Percentiles rank a stretch among this genome's conserved stretches.
Conservation (phyloP, 1,284 basidiomycete species). For the Anthracocystis walkeri region DNA sequence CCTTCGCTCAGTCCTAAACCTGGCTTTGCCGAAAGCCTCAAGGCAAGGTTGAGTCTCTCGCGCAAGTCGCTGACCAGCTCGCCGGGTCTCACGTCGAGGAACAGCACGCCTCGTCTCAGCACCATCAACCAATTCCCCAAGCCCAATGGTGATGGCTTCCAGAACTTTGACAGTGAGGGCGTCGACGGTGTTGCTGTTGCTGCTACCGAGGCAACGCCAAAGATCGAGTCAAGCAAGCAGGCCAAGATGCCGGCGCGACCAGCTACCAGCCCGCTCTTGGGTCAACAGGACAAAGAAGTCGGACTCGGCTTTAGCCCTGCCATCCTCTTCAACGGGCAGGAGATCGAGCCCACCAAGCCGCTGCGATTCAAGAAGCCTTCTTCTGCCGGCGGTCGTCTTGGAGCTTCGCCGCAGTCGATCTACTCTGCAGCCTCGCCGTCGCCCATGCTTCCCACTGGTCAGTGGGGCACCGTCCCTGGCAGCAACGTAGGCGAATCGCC, state of each 20-base stretch:
- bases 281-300: constrained; percentile 10
- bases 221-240: constrained; percentile 13
- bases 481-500: constrained; percentile 16
- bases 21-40: constrained; percentile 39
- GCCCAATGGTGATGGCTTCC: constrained; percentile 20
- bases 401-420: constrained; percentile 28
- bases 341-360: constrained; percentile 41
- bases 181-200: not conserved
- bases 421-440: constrained; percentile 30
- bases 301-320: constrained; percentile 35
- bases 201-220: constrained; percentile 24
- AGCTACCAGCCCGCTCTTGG: constrained; percentile 29
- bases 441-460: constrained; percentile 41
- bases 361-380: constrained; percentile 38
- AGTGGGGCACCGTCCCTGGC: constrained; percentile 20
- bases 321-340: constrained; percentile 48
- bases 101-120: constrained; percentile 33
- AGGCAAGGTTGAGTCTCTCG: constrained; percentile 39
- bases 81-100: constrained; percentile 28
- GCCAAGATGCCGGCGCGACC: constrained; percentile 18
- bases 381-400: constrained; percentile 34
- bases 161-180: not conserved
- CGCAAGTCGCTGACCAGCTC: constrained; percentile 49
- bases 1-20: constrained; percentile 37
- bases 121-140: constrained; percentile 38